A percentile compares a stretch with the other conserved stretches of the same genome.
Conservation (phyloP, 495 filamentous ascomycete genomes). For the Penicillium cinerascens region DNA sequence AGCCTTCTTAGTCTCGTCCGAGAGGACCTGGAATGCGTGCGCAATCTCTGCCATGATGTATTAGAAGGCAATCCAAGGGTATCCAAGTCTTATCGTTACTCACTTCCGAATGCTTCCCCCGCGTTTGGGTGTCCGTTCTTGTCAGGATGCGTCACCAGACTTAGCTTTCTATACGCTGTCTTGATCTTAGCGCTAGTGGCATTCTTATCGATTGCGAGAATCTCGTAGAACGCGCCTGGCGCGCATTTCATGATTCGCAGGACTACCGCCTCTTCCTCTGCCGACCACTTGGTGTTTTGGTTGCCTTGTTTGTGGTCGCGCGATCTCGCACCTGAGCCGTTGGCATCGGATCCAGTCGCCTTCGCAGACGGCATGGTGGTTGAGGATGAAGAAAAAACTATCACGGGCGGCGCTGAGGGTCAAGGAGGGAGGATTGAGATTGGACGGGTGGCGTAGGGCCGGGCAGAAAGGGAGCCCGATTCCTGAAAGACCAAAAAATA, state of each 20-base stretch:
- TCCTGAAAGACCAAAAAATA: slow-evolving; percentile 9
- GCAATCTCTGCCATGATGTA: slow-evolving; percentile 64
- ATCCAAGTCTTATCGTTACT: slow-evolving; percentile 24
- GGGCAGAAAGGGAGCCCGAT: slow-evolving; percentile 18
- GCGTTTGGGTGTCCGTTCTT: slow-evolving; percentile 98
- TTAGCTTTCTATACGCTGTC: slow-evolving; percentile 93
- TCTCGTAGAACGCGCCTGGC: slow-evolving; percentile 91
- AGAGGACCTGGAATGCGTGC: slow-evolving; percentile 87
- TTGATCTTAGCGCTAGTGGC: slow-evolving; percentile 84
- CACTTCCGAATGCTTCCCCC: slow-evolving; percentile 94
- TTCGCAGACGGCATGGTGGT: slow-evolving; percentile 71
- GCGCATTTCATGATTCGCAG: slow-evolving; percentile 79
- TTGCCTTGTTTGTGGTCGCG: slow-evolving; percentile 93
- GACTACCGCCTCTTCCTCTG: slow-evolving; percentile 87
- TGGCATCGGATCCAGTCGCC: slow-evolving; percentile 67
- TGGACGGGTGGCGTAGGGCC: slow-evolving; percentile 19
- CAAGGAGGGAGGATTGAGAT: slow-evolving; percentile 4
- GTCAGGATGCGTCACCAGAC: slow-evolving; percentile 92
- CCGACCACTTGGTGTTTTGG: slow-evolving; percentile 81
- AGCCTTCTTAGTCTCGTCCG: slow-evolving; percentile 86
- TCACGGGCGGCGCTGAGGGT: background rate
- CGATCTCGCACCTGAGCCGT: slow-evolving; percentile 60
- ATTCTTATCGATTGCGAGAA: slow-evolving; percentile 69
- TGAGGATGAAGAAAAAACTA: background rate
- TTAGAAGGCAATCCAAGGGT: slow-evolving; percentile 1